Conservation (phyloP, 2,329 filamentous ascomycete genomes). For the Sarocladium brachiariae region DNA sequence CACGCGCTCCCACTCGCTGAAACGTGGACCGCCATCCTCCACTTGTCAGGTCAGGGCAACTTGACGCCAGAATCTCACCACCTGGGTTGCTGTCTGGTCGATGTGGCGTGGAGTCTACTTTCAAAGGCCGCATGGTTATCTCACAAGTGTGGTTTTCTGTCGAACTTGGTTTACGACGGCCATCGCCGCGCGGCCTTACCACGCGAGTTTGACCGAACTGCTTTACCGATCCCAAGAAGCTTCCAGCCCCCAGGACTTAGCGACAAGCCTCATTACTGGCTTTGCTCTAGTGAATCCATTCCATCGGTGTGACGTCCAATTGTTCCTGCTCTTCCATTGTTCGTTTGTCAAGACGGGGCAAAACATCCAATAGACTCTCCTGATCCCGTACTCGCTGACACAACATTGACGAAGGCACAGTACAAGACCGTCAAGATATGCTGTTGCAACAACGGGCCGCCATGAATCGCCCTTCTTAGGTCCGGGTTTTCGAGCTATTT, state of each 20-base stretch:
- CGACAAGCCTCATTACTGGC: conserved; percentile 1
- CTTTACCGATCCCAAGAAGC: neutral
- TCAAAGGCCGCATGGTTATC: too few relatives aligned
- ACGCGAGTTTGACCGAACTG: neutral
- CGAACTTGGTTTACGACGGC: neutral
- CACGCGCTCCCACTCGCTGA: neutral
- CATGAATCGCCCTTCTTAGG: too few relatives aligned
- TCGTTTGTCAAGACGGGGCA: too few relatives aligned
- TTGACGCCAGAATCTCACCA: neutral
- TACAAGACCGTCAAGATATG: too few relatives aligned
- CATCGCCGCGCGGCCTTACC: neutral
- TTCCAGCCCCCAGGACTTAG: conserved; percentile 2
- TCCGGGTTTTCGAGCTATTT: too few relatives aligned
- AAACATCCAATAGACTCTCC: too few relatives aligned
- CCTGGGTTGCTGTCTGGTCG: neutral
- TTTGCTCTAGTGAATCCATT: neutral
- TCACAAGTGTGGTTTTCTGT: too few relatives aligned
- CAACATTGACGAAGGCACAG: too few relatives aligned
- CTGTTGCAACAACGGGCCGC: too few relatives aligned
- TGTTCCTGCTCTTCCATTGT: too few relatives aligned
- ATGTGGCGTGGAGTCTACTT: too few relatives aligned
- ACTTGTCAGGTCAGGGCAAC: neutral
- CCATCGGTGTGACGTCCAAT: neutral
- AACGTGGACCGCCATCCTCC: neutral
- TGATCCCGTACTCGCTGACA: too few relatives aligned